phyloP scores from a whole-genome alignment of 202 grass and related monocot species.

The Saccharum hybrid region DNA sequence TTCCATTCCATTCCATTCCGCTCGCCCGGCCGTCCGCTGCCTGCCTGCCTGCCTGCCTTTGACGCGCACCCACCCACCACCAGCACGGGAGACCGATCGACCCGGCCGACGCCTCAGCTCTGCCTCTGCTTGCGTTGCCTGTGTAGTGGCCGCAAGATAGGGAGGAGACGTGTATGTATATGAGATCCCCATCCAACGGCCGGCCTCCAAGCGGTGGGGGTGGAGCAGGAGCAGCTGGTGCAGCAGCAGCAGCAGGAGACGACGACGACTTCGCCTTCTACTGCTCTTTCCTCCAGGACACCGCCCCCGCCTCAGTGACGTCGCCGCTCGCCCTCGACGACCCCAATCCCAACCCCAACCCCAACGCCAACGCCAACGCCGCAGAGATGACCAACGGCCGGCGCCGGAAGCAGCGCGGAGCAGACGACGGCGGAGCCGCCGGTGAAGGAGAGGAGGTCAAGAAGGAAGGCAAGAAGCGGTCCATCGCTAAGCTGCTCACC shows the following conservation, averaged over 20 bases:
- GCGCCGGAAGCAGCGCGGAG: slow-evolving; percentile 44
- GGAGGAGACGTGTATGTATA: slow-evolving; percentile 24
- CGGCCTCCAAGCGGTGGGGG: slow-evolving; percentile 31
- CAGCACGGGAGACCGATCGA: neutral
- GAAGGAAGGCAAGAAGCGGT: slow-evolving; percentile 59
- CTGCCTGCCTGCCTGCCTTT: slow-evolving; percentile 15
- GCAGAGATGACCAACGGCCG: slow-evolving; percentile 66
- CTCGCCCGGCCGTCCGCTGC: neutral
- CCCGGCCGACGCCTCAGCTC: no score
- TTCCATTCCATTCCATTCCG: no score
- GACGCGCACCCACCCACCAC: slow-evolving; percentile 38
- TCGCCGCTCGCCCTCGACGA: slow-evolving; percentile 24
- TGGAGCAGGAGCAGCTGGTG: neutral
- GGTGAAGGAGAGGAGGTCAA: neutral
- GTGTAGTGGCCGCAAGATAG: neutral
- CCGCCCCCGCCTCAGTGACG: slow-evolving; percentile 8
- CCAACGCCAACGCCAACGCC: neutral
- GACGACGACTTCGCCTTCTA: slow-evolving; percentile 85
- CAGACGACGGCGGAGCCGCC: neutral
- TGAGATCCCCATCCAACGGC: slow-evolving; percentile 66
- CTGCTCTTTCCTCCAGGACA: slow-evolving; percentile 72
- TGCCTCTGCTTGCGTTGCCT: neutral
- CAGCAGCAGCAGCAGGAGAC: neutral
- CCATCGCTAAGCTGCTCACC: slow-evolving; percentile 71
- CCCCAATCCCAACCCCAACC: neutral